phyloP scores from a whole-genome alignment of 257 asterid species.

The Solanum rostratum region DNA sequence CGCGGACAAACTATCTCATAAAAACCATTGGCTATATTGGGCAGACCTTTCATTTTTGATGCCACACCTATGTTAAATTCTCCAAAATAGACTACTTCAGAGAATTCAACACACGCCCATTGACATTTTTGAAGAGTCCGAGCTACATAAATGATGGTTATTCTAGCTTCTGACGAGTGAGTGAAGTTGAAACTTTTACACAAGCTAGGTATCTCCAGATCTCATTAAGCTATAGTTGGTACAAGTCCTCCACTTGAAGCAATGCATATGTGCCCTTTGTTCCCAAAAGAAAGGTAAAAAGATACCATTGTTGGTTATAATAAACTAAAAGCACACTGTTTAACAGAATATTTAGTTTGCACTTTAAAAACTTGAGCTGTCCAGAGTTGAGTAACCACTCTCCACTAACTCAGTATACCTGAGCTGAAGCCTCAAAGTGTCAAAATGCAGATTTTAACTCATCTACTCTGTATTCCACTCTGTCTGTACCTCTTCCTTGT shows the following conservation, averaged over 20 bases:
- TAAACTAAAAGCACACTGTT: not conserved
- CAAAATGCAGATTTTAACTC: conserved; percentile 21
- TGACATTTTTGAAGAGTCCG: not conserved
- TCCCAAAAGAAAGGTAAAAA: conserved; percentile 8
- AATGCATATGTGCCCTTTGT: conserved; percentile 37
- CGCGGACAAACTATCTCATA: not conserved
- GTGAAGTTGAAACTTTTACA: not conserved
- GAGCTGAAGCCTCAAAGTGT: not conserved
- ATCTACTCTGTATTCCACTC: conserved; percentile 12
- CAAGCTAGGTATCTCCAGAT: not conserved
- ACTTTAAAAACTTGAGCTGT: not conserved
- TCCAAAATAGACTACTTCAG: not conserved
- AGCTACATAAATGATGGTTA: not conserved
- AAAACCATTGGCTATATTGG: not conserved
- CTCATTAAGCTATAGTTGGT: not conserved
- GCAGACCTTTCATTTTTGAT: not conserved
- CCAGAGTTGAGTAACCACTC: not conserved
- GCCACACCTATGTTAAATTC: not conserved
- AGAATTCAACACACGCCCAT: not conserved
- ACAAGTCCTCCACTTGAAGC: conserved; percentile 39
- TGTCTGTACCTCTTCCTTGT: conserved; percentile 21
- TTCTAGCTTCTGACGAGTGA: not conserved
- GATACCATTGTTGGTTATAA: not conserved
- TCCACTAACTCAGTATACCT: not conserved
- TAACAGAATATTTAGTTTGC: not conserved